phyloP scores from a whole-genome alignment of 192 early-diverging fungal genomes.

The Coemansia sp. region DNA sequence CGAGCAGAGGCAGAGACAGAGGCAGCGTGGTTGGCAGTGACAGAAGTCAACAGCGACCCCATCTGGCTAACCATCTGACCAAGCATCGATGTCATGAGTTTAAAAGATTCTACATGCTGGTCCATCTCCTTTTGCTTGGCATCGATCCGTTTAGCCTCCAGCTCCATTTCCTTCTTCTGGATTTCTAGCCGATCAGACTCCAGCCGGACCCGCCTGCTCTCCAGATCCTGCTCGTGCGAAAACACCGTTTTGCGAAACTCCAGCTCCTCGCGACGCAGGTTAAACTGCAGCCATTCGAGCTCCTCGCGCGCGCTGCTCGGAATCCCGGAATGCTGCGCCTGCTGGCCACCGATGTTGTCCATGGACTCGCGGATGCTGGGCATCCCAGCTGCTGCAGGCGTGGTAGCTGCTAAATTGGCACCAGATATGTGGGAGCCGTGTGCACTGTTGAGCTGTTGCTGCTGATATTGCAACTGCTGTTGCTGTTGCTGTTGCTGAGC shows the following conservation, averaged over 20 bases:
- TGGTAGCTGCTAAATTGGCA: neutral
- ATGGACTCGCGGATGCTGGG: slow-evolving; percentile 24
- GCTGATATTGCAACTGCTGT: neutral
- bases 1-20: neutral
- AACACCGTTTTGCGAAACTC: slow-evolving; percentile 48
- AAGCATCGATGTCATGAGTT: slow-evolving; percentile 27
- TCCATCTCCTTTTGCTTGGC: slow-evolving; percentile 34
- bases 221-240: slow-evolving; percentile 45
- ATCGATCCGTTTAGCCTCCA: slow-evolving; percentile 36
- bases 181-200: slow-evolving; percentile 42
- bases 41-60: neutral
- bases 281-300: slow-evolving; percentile 55
- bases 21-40: neutral
- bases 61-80: slow-evolving; percentile 30
- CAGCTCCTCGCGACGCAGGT: slow-evolving; percentile 51
- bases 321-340: neutral
- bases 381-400: slow-evolving; percentile 1
- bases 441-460: neutral
- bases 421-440: neutral
- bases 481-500: neutral
- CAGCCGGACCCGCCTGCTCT: slow-evolving; percentile 31
- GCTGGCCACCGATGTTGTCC: slow-evolving; percentile 6
- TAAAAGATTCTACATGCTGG: slow-evolving; percentile 38
- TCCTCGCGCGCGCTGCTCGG: slow-evolving; percentile 41
- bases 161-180: slow-evolving; percentile 36